Evolutionary conservation across 306 rosid genomes (phyloP).

Genomic region (Rubus parviflorus): DNA sequence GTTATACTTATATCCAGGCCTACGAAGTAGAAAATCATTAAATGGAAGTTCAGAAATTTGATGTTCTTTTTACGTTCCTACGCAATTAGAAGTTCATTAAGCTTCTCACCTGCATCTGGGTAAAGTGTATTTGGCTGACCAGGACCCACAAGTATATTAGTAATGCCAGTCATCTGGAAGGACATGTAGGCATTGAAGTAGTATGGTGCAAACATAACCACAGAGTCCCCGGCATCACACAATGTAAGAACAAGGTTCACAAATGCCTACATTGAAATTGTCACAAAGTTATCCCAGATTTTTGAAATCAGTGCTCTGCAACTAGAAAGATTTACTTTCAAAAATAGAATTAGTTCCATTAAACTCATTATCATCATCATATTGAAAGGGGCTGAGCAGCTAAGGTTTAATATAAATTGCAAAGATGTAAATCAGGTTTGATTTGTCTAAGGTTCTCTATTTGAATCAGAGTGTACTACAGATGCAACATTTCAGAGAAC

Average conservation of each 20-base stretch:
- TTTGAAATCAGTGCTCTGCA: constrained; percentile 8
- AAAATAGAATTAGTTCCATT: not conserved
- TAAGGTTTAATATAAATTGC: not conserved
- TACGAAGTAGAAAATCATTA: not conserved
- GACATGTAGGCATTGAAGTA: constrained; percentile 94
- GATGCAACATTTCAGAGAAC: constrained; percentile 7
- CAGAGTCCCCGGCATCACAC: constrained; percentile 92
- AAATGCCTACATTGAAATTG: constrained; percentile 68
- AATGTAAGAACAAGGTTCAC: constrained; percentile 91
- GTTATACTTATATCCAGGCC: constrained; percentile 13
- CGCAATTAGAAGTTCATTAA: constrained; percentile 3
- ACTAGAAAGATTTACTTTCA: not conserved
- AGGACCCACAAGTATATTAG: constrained; percentile 82
- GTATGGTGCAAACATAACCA: constrained; percentile 90
- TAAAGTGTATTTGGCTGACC: constrained; percentile 69
- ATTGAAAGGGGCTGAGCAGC: not conserved
- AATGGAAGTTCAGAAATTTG: constrained; percentile 8
- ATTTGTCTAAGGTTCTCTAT: not conserved
- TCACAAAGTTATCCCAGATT: constrained; percentile 27
- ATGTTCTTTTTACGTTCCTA: not conserved
- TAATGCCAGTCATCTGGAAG: constrained; percentile 93
- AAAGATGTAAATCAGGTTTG: constrained; percentile 1
- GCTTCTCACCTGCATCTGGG: constrained; percentile 82
- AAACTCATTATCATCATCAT: not conserved
- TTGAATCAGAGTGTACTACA: not conserved